Evolutionary conservation across 1,284 basidiomycete genomes (phyloP), one percentile per base, ranked within the genome.

Genomic region (Marasmius tenuissimus): DNA sequence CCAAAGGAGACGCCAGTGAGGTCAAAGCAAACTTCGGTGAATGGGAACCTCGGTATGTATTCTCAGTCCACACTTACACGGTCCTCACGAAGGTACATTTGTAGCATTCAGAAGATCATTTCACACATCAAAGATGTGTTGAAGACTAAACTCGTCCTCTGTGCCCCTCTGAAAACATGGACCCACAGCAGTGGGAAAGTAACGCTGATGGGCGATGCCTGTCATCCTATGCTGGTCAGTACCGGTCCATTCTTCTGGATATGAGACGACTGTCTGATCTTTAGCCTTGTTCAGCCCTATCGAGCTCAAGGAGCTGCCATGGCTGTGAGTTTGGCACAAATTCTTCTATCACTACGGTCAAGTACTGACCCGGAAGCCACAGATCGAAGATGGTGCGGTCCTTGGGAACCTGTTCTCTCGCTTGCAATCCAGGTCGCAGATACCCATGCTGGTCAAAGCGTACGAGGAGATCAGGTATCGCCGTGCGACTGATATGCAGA

Each of bases 141-240:
- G 57, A 77, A 79, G 58, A 85, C 81, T 79, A 78, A 77, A 18
- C 70, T 86, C 40, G 78, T 82, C 72, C 82, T 84, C 62, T 79
- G 81, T 35, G 66, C 69, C 8, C 81, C 80, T 2, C 66, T 63
- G 5, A 53, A 57, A 37, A 57, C 47, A 20, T 65, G 62, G 62
- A 54, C 47, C 3, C 58, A 63, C 51, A 12, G 12, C 7, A 20
- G 38, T 1, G 55, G 55, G 5, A 52, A 34, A 2, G 58, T 60
- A 10, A 33, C 59, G 3, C 27, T 63, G 22, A 9, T 63, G 2
- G 62, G 58, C 9, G 62, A 63, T 45, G 62, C 62, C n/a, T 63
- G 58, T 45, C 62, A 63, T 54, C 62, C 62, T 9, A 60, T 63
- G 54, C 38, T 60, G 22, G 58, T 63, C 2, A 6, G 39, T 61